A percentile compares a stretch with the other conserved stretches of the same genome.
Conservation (phyloP, 1,284 basidiomycete genomes). For the Polyporus tsugae region DNA sequence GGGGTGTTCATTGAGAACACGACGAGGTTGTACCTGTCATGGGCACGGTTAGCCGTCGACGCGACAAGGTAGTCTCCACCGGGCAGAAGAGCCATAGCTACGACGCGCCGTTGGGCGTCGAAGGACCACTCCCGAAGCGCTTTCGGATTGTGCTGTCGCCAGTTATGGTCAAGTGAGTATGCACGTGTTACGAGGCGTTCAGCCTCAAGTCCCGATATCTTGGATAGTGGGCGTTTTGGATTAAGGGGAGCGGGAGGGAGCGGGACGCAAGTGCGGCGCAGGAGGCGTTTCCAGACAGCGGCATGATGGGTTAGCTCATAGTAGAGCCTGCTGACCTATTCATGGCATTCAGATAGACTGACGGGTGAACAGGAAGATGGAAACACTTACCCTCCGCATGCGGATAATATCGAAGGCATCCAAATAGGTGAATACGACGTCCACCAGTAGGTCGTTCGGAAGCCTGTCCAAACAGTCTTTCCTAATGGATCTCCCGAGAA, state of each 20-base stretch:
- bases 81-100: constrained; percentile 68
- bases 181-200: constrained; percentile 71
- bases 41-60: constrained; percentile 56
- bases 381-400: constrained; percentile 31
- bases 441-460: constrained; percentile 33
- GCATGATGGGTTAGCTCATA: constrained; percentile 58
- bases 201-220: constrained; percentile 61
- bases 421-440: constrained; percentile 28
- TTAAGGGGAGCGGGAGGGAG: constrained; percentile 73
- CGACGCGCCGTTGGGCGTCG: constrained; percentile 53
- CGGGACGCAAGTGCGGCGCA: constrained; percentile 58
- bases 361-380: background rate
- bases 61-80: constrained; percentile 76
- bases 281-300: constrained; percentile 72
- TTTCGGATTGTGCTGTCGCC: constrained; percentile 21
- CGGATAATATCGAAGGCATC: constrained; percentile 31
- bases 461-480: constrained; percentile 29
- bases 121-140: constrained; percentile 45
- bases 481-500: constrained; percentile 8
- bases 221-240: constrained; percentile 51
- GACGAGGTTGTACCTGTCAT: constrained; percentile 56
- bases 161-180: constrained; percentile 60
- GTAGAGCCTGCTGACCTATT: constrained; percentile 33
- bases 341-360: background rate
- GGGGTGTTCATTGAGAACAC: constrained; percentile 68